Evolutionary conservation across 352 stramenopile genomes (phyloP).

Genomic region (Globisporangium polare): DNA sequence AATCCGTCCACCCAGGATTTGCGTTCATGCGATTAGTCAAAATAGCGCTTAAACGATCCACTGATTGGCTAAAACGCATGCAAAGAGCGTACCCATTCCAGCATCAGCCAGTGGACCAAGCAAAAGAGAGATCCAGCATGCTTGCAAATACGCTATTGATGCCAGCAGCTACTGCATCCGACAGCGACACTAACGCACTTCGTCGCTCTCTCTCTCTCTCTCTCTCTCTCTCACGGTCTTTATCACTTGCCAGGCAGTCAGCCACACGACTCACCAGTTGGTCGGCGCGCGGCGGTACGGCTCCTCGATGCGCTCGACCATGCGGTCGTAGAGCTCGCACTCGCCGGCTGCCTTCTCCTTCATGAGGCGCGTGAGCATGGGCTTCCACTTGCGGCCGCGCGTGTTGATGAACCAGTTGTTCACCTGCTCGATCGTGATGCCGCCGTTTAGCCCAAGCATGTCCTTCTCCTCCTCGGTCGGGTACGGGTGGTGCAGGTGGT

Average conservation of each 20-base stretch:
- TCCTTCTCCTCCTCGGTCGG: conserved; percentile 84
- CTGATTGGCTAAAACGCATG: not conserved
- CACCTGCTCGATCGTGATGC: conserved; percentile 83
- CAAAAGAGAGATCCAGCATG: not conserved
- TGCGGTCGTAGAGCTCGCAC: conserved; percentile 66
- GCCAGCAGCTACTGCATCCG: not conserved
- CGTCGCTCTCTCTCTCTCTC: not conserved
- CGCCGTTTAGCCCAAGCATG: conserved; percentile 50
- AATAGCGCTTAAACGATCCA: no score
- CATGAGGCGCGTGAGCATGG: conserved; percentile 72
- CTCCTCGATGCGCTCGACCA: conserved; percentile 77
- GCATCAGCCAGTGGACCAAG: not conserved
- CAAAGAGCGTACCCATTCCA: not conserved
- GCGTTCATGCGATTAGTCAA: no score
- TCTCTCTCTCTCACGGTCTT: not conserved
- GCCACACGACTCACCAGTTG: conserved; percentile 2
- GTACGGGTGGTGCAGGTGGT: conserved; percentile 82
- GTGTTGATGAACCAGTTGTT: conserved; percentile 91
- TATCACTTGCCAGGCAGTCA: not conserved
- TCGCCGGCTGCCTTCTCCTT: conserved; percentile 55
- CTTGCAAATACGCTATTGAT: conserved; percentile 1
- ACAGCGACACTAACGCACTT: not conserved
- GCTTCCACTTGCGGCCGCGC: conserved; percentile 82
- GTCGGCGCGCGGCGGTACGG: conserved; percentile 49
- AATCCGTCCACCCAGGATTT: no score